Base-by-base conservation (phyloP, 2,329 filamentous ascomycete genomes). In the Chalaropsis thielavioides region DNA sequence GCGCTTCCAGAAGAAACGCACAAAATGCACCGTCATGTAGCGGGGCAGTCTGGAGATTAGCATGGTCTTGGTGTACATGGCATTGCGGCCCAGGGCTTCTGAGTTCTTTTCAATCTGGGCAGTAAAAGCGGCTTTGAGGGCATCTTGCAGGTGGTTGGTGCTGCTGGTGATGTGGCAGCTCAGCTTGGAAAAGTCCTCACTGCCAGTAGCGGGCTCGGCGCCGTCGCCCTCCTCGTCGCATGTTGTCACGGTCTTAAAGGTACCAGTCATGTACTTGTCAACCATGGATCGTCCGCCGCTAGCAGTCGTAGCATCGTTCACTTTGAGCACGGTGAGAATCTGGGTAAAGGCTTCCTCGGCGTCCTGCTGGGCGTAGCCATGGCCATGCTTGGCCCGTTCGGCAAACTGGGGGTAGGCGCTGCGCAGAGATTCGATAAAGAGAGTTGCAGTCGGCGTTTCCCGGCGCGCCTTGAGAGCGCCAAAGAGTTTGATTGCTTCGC, bases 271-370 rank as follows among this genome's bases (percentile, higher is more conserved):
- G 77, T 92, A 97, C 74, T 88, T 90, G 73, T 96, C 90, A 68
- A 99, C 83, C 62, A 97, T 77, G 72, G 89, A 92, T 71, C 88
- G 83, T 4, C 19, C 40, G n/a, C 41, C 51, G 15, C 24, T 35
- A 22, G 10, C 24, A 2, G 58, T 27, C 4, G 31, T 51, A 40
- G 61, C 13, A 40, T 63, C 56, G 22, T 63, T 67, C n/a, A 61
- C 46, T 68, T 88, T 85, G 44, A 99, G 77, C 72, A 92, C 89
- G 56, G 88, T 85, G 5, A 99, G 78, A 68, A 99, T 95, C 73
- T 97, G 92, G 22, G 92, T 94, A 91, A 92, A 99, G 59, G 92
- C 94, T 75, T 99, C 94, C 75, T 99, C 94, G 0, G 94, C 94
- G 77, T 99, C 94, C 76, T 99, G 94, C 76, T 99, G 94, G n/a